These are phyloP conservation scores for Catunica adiposa DNA, from an alignment of 2,329 filamentous ascomycete genomes.

Conservation along the genomic window DNA sequence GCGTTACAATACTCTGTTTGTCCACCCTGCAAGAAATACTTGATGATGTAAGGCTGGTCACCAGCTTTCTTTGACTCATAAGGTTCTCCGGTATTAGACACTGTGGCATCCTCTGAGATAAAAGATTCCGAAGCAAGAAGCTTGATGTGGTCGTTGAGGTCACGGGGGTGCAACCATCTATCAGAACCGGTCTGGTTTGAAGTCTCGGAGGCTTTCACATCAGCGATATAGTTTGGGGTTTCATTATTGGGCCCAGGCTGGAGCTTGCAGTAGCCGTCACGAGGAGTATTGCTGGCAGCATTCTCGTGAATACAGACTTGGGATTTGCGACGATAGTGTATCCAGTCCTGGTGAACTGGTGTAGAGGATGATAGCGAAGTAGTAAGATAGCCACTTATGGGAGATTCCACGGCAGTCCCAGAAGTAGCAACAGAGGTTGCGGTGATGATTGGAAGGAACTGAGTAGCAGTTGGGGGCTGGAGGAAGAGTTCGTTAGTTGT, in stretches of 20 bases:
- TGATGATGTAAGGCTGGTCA: background rate
- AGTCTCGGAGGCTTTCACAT: background rate
- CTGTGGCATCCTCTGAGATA: background rate
- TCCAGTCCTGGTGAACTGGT: background rate
- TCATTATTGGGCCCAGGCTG: background rate
- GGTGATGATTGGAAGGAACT: background rate
- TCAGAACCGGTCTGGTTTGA: background rate
- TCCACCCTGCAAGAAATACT: background rate
- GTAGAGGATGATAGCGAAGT: background rate
- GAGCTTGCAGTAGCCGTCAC: slow-evolving; percentile 1
- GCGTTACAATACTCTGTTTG: background rate
- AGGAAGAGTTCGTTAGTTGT: no score
- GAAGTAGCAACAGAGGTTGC: background rate
- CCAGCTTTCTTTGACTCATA: background rate
- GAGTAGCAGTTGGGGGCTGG: background rate
- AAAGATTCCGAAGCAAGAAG: background rate
- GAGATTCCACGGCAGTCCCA: background rate
- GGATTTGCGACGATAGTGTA: background rate
- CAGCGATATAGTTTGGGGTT: no score
- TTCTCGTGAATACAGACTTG: slow-evolving; percentile 8
- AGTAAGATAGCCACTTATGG: background rate
- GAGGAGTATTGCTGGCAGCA: background rate
- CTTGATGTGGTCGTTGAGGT: slow-evolving; percentile 1
- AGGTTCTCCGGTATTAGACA: background rate
- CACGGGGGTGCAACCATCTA: background rate